A percentile compares a stretch with the other conserved stretches of the same genome.
Conservation (phyloP, 768 basidiomycete species). For the Rhodotorula taiwanensis region DNA sequence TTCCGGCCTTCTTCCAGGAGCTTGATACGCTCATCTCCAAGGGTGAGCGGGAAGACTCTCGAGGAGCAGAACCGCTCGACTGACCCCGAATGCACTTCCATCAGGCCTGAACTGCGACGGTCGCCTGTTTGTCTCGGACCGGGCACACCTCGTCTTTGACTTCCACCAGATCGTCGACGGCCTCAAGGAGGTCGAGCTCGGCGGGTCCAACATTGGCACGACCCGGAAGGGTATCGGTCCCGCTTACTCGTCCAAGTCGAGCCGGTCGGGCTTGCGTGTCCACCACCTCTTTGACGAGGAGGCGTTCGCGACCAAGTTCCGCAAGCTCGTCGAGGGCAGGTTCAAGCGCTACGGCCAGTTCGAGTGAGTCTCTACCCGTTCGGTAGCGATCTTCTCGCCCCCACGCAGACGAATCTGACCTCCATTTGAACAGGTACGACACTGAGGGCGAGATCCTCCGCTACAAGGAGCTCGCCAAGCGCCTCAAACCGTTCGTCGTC, state of each 20-base stretch:
- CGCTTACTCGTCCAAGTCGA: constrained; percentile 95
- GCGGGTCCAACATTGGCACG: constrained; percentile 76
- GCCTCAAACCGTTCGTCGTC: constrained; percentile 77
- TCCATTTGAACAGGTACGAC: constrained; percentile 56
- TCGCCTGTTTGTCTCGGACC: constrained; percentile 86
- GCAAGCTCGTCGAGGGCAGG: constrained; percentile 88
- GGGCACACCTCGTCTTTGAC: constrained; percentile 94
- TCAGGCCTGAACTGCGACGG: constrained; percentile 75
- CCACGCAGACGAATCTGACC: too few relatives aligned
- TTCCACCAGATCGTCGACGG: constrained; percentile 99
- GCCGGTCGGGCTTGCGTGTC: constrained; percentile 86
- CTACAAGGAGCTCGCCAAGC: constrained; percentile 79
- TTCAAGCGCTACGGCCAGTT: constrained; percentile 98
- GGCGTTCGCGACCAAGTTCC: constrained; percentile 82
- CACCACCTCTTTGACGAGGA: constrained; percentile 71
- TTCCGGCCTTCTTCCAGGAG: constrained; percentile 91
- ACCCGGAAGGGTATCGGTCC: constrained; percentile 98
- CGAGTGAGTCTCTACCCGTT: constrained; percentile 51
- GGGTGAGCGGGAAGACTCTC: constrained; percentile 52
- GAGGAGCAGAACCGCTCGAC: background rate
- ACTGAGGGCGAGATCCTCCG: constrained; percentile 91
- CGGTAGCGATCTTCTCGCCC: too few relatives aligned
- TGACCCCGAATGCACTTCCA: background rate
- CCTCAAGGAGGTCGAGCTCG: constrained; percentile 93
- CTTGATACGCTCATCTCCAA: constrained; percentile 75